Percentiles rank a stretch among this genome's conserved stretches.
phyloP scores from a whole-genome alignment of 257 asterid genomes.

The Mitragyna speciosa region DNA sequence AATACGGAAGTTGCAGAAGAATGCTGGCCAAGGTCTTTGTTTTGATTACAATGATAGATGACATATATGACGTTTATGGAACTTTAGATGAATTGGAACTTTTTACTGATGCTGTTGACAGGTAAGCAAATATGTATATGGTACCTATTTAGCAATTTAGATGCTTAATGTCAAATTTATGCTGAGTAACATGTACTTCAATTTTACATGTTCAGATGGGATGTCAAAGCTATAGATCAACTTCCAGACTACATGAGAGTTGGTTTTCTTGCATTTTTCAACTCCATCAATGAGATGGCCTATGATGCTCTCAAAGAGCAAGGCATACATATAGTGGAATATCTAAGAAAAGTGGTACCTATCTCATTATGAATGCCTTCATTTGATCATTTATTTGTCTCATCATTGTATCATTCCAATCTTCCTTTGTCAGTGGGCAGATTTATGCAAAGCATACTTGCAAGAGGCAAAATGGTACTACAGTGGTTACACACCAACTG shows the following conservation, averaged over 20 bases:
- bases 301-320: conserved; percentile 22
- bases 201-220: conserved; percentile 21
- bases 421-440: conserved; percentile 19
- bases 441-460: conserved; percentile 14
- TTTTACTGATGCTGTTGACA: conserved; percentile 19
- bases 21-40: conserved; percentile 16
- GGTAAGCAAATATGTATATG: not conserved
- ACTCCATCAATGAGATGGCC: conserved; percentile 25
- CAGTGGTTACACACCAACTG: conserved; percentile 19
- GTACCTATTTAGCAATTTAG: not conserved
- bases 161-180: not conserved
- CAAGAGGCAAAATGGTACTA: conserved; percentile 29
- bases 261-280: conserved; percentile 23
- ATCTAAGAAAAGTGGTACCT: conserved; percentile 20
- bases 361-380: not conserved
- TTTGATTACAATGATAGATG: conserved; percentile 15
- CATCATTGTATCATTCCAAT: not conserved
- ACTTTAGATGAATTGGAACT: conserved; percentile 19
- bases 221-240: conserved; percentile 17
- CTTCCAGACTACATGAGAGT: conserved; percentile 35
- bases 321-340: conserved; percentile 4
- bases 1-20: conserved; percentile 12
- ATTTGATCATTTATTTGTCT: not conserved
- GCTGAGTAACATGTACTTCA: not conserved
- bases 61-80: conserved; percentile 24